Evolutionary conservation across 805 yeast species (phyloP).

Genomic region (Hanseniaspora singularis): DNA sequence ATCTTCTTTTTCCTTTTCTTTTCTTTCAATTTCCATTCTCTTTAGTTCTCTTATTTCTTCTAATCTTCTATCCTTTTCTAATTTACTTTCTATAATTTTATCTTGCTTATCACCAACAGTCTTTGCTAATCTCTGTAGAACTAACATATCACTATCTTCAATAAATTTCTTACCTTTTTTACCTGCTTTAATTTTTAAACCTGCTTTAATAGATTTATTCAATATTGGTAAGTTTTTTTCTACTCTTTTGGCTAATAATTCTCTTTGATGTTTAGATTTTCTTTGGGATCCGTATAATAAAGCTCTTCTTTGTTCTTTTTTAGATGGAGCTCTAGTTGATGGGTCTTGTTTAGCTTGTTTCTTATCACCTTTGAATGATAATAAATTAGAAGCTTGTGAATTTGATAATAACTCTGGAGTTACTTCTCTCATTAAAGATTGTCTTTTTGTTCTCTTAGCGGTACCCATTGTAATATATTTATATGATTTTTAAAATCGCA

Average conservation of each 20-base stretch:
- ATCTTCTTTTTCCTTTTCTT: conserved; percentile 56
- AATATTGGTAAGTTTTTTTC: conserved; percentile 76
- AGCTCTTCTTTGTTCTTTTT: conserved; percentile 51
- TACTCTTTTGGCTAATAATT: conserved; percentile 33
- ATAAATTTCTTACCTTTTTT: conserved; percentile 79
- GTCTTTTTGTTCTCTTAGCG: conserved; percentile 43
- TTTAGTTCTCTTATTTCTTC: conserved; percentile 83
- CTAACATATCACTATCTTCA: conserved; percentile 51
- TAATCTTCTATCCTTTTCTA: conserved; percentile 78
- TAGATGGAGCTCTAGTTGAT: conserved; percentile 43
- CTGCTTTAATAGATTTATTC: conserved; percentile 77
- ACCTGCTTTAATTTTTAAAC: conserved; percentile 62
- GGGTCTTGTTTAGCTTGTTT: conserved; percentile 43
- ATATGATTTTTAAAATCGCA: too few species aligned
- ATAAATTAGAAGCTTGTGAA: conserved; percentile 54
- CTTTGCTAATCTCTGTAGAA: conserved; percentile 58
- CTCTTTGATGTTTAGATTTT: conserved; percentile 29
- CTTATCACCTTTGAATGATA: conserved; percentile 32
- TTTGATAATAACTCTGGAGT: conserved; percentile 58
- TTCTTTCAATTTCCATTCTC: conserved; percentile 74
- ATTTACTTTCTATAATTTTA: conserved; percentile 66
- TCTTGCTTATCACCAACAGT: conserved; percentile 76
- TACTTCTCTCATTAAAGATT: conserved; percentile 44
- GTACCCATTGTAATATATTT: conserved; percentile 24
- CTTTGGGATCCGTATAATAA: conserved; percentile 57